These are phyloP conservation scores for Sarcomyxa edulis DNA, from an alignment of 768 basidiomycete species.

Conservation along the genomic window DNA sequence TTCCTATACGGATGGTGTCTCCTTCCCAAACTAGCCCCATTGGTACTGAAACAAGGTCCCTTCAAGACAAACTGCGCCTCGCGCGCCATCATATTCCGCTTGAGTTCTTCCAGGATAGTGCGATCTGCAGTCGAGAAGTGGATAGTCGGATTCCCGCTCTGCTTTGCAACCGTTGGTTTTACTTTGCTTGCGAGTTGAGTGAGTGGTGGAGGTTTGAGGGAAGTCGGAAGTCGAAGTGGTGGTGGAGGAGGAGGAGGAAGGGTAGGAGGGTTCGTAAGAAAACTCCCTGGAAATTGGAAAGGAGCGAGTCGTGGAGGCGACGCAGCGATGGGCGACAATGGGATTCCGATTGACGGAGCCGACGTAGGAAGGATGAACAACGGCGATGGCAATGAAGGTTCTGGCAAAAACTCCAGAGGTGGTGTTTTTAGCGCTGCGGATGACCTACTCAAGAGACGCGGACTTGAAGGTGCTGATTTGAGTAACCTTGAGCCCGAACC, in stretches of 20 bases:
- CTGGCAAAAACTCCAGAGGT: no score
- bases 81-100: slow-evolving; percentile 44
- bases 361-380: no score
- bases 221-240: not conserved
- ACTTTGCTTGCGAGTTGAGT: no score
- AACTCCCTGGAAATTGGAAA: not conserved
- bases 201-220: no score
- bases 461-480: no score
- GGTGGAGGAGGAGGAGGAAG: not conserved
- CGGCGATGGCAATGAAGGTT: no score
- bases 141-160: slow-evolving; percentile 14
- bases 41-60: slow-evolving; percentile 18
- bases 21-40: slow-evolving; percentile 22
- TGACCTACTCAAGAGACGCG: no score
- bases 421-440: no score
- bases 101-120: slow-evolving; percentile 53
- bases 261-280: not conserved
- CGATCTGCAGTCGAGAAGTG: slow-evolving; percentile 61
- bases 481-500: no score
- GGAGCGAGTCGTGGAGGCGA: not conserved
- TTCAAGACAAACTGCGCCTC: slow-evolving; percentile 53
- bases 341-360: no score
- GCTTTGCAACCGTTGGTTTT: slow-evolving; percentile 5
- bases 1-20: slow-evolving; percentile 48
- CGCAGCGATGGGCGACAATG: no score